phyloP scores from a whole-genome alignment of 75 land plant genomes.

The Selaginella tamariscina region DNA sequence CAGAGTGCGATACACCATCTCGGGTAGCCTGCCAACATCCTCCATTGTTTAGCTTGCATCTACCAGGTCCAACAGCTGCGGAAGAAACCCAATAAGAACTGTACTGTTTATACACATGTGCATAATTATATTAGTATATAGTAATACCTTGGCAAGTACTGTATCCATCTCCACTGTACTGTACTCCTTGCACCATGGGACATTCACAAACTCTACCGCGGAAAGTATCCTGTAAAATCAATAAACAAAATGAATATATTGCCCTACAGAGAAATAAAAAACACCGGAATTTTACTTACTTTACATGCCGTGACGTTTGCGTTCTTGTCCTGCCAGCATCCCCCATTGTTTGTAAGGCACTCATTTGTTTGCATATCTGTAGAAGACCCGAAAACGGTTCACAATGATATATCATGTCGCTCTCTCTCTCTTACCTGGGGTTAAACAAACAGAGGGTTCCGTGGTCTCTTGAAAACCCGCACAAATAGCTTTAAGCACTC shows the following conservation, averaged over 20 bases:
- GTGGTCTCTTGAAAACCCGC: constrained; percentile 11
- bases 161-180: constrained; percentile 57
- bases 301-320: constrained; percentile 48
- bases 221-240: constrained; percentile 42
- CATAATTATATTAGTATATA: neutral
- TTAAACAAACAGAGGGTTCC: constrained; percentile 12
- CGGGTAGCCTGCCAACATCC: constrained; percentile 75
- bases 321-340: constrained; percentile 41
- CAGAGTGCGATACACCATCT: constrained; percentile 45
- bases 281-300: constrained; percentile 22
- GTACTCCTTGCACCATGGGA: constrained; percentile 43
- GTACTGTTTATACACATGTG: neutral
- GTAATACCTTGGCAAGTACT: constrained; percentile 37
- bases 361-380: constrained; percentile 57
- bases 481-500: constrained; percentile 6
- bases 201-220: constrained; percentile 54
- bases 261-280: too few relatives aligned
- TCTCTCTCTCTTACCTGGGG: too few relatives aligned
- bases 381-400: too few relatives aligned
- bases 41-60: constrained; percentile 74
- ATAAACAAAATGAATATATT: neutral
- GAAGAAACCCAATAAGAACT: constrained; percentile 3
- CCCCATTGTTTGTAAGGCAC: constrained; percentile 51
- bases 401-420: too few relatives aligned
- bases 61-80: constrained; percentile 61